Conservation (phyloP, 1,139 yeast species). For the Blastobotrys ciferrii region DNA sequence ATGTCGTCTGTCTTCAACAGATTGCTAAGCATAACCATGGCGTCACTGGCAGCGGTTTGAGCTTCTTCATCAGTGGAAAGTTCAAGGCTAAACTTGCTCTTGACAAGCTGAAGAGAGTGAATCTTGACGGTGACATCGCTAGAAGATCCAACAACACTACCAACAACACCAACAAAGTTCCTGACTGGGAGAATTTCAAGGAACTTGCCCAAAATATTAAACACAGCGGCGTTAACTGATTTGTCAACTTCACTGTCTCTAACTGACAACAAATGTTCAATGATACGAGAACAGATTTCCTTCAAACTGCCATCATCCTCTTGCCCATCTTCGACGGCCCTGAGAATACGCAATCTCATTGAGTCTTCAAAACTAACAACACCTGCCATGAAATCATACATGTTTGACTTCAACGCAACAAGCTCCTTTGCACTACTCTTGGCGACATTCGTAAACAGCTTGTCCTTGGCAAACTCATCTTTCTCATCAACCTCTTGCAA, state of each 20-base stretch:
- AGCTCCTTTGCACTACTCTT: conserved; percentile 29
- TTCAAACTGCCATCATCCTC: conserved; percentile 18
- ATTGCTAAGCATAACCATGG: conserved; percentile 8
- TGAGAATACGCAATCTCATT: conserved; percentile 42
- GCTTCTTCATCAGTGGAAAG: conserved; percentile 36
- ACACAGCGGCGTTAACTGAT: conserved; percentile 24
- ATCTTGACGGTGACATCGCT: conserved; percentile 30
- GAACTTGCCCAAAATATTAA: conserved; percentile 56
- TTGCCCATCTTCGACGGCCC: conserved; percentile 24
- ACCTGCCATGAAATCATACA: conserved; percentile 45
- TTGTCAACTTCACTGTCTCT: conserved; percentile 6
- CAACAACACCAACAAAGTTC: conserved; percentile 64
- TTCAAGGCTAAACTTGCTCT: conserved; percentile 60
- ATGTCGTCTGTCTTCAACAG: neutral
- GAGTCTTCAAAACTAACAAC: conserved; percentile 31
- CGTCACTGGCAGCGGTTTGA: conserved; percentile 35
- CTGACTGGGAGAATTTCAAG: conserved; percentile 72
- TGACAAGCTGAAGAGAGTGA: conserved; percentile 52
- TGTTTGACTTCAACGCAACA: conserved; percentile 48
- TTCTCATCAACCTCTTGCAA: conserved; percentile 38
- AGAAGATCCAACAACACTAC: conserved; percentile 47
- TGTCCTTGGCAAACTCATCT: conserved; percentile 48
- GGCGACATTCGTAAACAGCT: conserved; percentile 55
- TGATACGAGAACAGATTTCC: conserved; percentile 22
- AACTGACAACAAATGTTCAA: conserved; percentile 21